These are phyloP conservation scores for Calonectria henricotiae DNA, from an alignment of 2,329 filamentous ascomycete species.

Conservation along the genomic window DNA sequence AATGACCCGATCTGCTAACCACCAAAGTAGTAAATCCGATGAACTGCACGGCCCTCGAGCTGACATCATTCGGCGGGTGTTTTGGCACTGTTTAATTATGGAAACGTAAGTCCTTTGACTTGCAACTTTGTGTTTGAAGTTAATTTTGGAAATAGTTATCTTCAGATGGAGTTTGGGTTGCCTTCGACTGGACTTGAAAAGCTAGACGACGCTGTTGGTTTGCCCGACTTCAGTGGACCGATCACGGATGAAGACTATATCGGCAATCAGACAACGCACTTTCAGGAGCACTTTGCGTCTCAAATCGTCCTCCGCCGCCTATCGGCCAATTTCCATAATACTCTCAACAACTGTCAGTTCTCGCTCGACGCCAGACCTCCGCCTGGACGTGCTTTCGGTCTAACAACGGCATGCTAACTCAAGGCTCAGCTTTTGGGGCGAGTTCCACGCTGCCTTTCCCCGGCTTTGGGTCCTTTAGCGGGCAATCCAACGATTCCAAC, in stretches of 20 bases:
- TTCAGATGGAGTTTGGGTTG: slow-evolving; percentile 73
- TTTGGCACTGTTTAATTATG: slow-evolving; percentile 53
- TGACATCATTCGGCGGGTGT: slow-evolving; percentile 50
- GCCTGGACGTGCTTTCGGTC: slow-evolving; percentile 10
- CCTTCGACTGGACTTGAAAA: slow-evolving; percentile 71
- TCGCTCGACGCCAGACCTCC: slow-evolving; percentile 14
- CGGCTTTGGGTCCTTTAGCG: slow-evolving; percentile 42
- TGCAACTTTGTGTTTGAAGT: not conserved
- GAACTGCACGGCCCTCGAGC: slow-evolving; percentile 49
- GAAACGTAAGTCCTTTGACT: slow-evolving; percentile 45
- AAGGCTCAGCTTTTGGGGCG: slow-evolving; percentile 43
- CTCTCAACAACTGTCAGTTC: slow-evolving; percentile 68
- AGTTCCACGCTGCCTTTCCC: slow-evolving; percentile 37
- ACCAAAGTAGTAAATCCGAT: slow-evolving; percentile 45
- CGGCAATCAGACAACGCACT: slow-evolving; percentile 68
- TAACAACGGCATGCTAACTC: slow-evolving; percentile 33
- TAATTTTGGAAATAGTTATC: slow-evolving; percentile 59
- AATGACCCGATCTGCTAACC: slow-evolving; percentile 19
- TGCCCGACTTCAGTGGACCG: slow-evolving; percentile 69
- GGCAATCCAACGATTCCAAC: slow-evolving; percentile 39
- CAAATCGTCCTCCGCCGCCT: slow-evolving; percentile 73
- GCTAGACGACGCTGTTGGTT: slow-evolving; percentile 68
- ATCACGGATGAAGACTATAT: slow-evolving; percentile 66
- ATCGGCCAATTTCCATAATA: slow-evolving; percentile 68
- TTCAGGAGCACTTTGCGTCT: slow-evolving; percentile 73